Base-by-base conservation (phyloP, 768 basidiomycete genomes). In the Boletus tomentosulus region DNA sequence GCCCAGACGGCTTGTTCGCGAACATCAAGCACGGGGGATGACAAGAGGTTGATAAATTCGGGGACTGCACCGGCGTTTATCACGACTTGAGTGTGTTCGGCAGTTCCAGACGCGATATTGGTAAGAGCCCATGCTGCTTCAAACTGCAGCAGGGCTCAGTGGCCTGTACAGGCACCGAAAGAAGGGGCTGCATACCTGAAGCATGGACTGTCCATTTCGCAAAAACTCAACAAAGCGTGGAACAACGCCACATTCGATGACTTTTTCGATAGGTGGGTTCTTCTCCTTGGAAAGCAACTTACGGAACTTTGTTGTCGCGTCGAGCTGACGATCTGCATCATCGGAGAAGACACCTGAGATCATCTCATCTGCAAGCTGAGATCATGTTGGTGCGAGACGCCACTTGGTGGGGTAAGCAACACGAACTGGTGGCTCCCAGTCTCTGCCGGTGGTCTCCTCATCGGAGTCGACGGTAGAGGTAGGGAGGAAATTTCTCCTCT, bases 1-100 rank as follows among this genome's bases (percentile, higher is more conserved):
- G 97, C 97, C 97, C 96, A 99, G 25, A 99, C 97, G 25, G 97
- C 97, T 74, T 99, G 97, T 74, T 99, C 97, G 56, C 96, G 87
- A 57, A 99, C 97, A 73, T 99, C 97, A 55, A 94, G 79, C 35
- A 97, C 93, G 41, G 85, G 77, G n/a, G 95, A 97, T 9, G 92
- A 94, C 39, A 98, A 77, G 45, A 99, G 84, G 62, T 92, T 92
- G 77, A 99, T 98, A 69, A 99, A 99, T 72, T 95, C 87, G 3
- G 95, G 96, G 15, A 99, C 95, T 25, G 97, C 95, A 57, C 87
- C 85, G 15, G 95, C 91, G 58, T 81, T 84, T 73, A 99, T 98
- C 51, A 99, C 97, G 53, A 96, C 92, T 75, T 98, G 92, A 34
- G 96, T 99, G 70, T 99, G 97, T 58, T 96, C 92, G 19, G 95